Percentiles rank a stretch among this genome's conserved stretches.
These are phyloP conservation scores for Aspergillus egyptiacus DNA, from an alignment of 495 filamentous ascomycete species.

Conservation along the genomic window DNA sequence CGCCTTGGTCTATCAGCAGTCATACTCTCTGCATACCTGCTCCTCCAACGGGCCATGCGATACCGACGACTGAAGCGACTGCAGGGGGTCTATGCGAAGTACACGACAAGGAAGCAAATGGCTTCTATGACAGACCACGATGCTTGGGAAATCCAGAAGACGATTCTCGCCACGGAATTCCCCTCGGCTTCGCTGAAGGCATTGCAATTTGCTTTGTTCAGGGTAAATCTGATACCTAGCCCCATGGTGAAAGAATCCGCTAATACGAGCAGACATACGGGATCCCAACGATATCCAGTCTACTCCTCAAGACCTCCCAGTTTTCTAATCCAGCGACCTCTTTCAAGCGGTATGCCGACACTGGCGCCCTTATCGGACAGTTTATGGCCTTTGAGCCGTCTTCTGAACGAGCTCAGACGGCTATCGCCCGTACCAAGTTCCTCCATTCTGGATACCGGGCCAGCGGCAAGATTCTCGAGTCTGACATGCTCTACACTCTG, in stretches of 20 bases:
- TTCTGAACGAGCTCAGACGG: slow-evolving; percentile 44
- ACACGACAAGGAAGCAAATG: slow-evolving; percentile 44
- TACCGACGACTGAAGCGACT: slow-evolving; percentile 41
- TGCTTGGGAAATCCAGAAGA: slow-evolving; percentile 49
- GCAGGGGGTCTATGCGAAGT: slow-evolving; percentile 36
- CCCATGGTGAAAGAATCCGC: neutral
- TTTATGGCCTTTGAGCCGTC: slow-evolving; percentile 43
- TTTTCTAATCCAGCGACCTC: slow-evolving; percentile 45
- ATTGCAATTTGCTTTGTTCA: slow-evolving; percentile 59
- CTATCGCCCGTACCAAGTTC: slow-evolving; percentile 61
- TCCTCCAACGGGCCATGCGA: slow-evolving; percentile 32
- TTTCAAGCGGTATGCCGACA: slow-evolving; percentile 60
- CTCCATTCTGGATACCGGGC: slow-evolving; percentile 53
- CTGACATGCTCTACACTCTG: slow-evolving; percentile 61
- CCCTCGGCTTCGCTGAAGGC: slow-evolving; percentile 48
- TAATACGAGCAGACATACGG: slow-evolving; percentile 51
- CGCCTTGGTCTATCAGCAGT: slow-evolving; percentile 3
- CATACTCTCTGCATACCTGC: slow-evolving; percentile 16
- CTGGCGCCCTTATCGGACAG: slow-evolving; percentile 51
- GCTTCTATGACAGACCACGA: slow-evolving; percentile 53
- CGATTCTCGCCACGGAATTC: slow-evolving; percentile 46
- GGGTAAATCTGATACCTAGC: slow-evolving; percentile 25
- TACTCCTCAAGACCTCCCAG: slow-evolving; percentile 53
- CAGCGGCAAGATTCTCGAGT: slow-evolving; percentile 53
- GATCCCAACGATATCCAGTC: slow-evolving; percentile 55